Evolutionary conservation across 208 protist species (phyloP).

Genomic region (Porcisia hertigi): DNA sequence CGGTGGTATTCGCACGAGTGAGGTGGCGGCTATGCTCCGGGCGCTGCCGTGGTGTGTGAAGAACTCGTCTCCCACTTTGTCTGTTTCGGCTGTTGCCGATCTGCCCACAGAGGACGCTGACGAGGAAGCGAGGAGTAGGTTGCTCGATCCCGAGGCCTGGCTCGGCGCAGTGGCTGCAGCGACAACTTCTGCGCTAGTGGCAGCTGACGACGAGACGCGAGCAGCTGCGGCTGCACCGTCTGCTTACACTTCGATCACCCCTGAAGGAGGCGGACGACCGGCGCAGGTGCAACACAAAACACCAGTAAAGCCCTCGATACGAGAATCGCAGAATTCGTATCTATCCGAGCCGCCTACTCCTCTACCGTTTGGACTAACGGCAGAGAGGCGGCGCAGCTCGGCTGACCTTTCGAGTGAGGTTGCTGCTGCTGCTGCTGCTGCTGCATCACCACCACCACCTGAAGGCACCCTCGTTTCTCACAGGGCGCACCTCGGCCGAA

Average conservation of each 20-base stretch:
- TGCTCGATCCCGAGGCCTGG: constrained; percentile 30
- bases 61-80: not conserved
- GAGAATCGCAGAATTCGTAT: not conserved
- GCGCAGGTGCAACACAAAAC: not conserved
- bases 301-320: not conserved
- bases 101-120: no score
- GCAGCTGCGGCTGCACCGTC: not conserved
- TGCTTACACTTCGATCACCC: not conserved
- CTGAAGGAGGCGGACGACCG: not conserved
- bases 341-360: not conserved
- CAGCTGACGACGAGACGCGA: not conserved
- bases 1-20: constrained; percentile 19
- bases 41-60: constrained; percentile 17
- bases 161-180: constrained; percentile 26
- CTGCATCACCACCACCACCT: no score
- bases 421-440: not conserved
- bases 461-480: not conserved
- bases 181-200: not conserved
- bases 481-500: not conserved
- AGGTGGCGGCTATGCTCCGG: constrained; percentile 7
- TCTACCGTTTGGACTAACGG: not conserved
- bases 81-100: not conserved
- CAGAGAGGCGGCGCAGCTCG: not conserved
- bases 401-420: not conserved
- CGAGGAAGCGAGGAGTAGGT: not conserved